phyloP scores from a whole-genome alignment of 768 basidiomycete genomes.

The Lentinula guzmanii region DNA sequence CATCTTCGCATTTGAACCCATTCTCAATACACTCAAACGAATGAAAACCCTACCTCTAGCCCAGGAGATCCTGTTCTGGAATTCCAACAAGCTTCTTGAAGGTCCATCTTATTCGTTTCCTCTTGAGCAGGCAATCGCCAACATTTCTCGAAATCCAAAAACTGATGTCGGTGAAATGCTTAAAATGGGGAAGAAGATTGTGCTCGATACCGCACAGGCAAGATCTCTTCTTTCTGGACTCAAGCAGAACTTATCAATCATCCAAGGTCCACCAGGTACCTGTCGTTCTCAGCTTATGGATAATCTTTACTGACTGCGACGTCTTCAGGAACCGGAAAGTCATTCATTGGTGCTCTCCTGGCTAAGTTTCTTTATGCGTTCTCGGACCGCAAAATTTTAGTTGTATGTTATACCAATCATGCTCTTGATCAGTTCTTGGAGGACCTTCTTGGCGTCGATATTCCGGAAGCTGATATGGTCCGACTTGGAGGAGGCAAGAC shows the following conservation, averaged over 20 bases:
- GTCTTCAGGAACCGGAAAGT: conserved; percentile 64
- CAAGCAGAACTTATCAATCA: conserved; percentile 50
- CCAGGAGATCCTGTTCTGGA: conserved; percentile 52
- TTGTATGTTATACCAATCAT: conserved; percentile 72
- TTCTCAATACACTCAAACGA: conserved; percentile 50
- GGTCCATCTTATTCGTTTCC: conserved; percentile 7
- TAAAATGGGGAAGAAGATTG: conserved; percentile 29
- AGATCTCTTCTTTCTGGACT: conserved; percentile 44
- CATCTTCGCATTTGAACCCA: conserved; percentile 57
- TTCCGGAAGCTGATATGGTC: conserved; percentile 42
- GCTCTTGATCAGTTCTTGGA: conserved; percentile 68
- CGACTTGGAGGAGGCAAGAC: conserved; percentile 52
- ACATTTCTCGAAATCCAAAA: conserved; percentile 22
- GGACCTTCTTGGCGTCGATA: conserved; percentile 55
- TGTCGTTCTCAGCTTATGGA: background rate
- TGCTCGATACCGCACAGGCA: conserved; percentile 47
- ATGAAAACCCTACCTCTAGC: conserved; percentile 39
- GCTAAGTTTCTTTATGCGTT: conserved; percentile 53
- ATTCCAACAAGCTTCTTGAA: conserved; percentile 15
- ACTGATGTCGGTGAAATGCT: conserved; percentile 37
- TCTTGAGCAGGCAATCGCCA: conserved; percentile 20
- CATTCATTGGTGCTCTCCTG: conserved; percentile 63
- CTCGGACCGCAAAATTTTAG: conserved; percentile 47
- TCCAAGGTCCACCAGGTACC: conserved; percentile 69
- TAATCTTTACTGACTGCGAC: background rate